These are phyloP conservation scores for Coccomyxa subellipsoidea DNA, from an alignment of 163 green algal species.

Conservation along the genomic window DNA sequence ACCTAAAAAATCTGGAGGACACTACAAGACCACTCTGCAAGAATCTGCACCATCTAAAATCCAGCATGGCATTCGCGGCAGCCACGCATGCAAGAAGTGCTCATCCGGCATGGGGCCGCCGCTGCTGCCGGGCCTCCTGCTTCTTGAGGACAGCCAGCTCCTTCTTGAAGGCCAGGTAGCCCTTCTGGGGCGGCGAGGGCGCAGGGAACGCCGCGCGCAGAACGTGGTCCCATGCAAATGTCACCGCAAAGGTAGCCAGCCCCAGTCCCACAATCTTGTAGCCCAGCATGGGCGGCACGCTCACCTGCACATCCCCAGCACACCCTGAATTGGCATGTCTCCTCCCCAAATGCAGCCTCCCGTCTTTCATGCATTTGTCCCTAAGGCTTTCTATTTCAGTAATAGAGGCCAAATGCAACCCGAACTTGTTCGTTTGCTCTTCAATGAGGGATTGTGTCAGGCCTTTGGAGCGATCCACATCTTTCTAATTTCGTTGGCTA, in stretches of 20 bases:
- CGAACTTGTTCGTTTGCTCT: too few relatives aligned
- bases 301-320: conserved; percentile 11
- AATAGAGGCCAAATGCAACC: too few relatives aligned
- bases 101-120: neutral
- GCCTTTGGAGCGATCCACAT: too few relatives aligned
- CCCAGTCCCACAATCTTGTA: conserved; percentile 15
- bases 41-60: too few relatives aligned
- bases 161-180: conserved; percentile 32
- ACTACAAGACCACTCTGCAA: too few relatives aligned
- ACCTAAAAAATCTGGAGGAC: too few relatives aligned
- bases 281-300: conserved; percentile 18
- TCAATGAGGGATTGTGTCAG: too few relatives aligned
- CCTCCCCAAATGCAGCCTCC: neutral
- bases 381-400: too few relatives aligned
- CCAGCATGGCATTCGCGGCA: neutral
- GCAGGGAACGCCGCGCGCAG: conserved; percentile 44
- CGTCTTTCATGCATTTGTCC: too few relatives aligned
- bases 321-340: neutral
- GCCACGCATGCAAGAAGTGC: neutral
- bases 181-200: conserved; percentile 54
- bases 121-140: neutral
- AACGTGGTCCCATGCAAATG: conserved; percentile 17
- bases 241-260: conserved; percentile 10
- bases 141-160: neutral
- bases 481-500: too few relatives aligned